Conservation (phyloP, 768 basidiomycete species). For the Pleurotus sapidus region DNA sequence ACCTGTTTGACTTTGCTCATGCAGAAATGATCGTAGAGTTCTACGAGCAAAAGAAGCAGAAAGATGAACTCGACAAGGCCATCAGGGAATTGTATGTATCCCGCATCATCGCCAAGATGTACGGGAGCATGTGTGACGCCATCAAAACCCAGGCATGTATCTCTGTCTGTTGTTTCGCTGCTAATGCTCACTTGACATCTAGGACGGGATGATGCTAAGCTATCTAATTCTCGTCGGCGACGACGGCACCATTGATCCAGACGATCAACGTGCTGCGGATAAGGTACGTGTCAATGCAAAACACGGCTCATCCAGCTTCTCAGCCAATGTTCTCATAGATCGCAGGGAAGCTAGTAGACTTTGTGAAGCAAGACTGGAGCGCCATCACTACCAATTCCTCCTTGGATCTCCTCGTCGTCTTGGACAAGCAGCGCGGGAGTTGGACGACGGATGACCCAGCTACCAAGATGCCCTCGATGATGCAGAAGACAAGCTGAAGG, state of each 20-base stretch:
- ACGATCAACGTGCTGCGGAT: conserved; percentile 8
- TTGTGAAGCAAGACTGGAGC: background rate
- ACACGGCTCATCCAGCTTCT: background rate
- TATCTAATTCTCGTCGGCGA: conserved; percentile 3
- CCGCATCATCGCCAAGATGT: conserved; percentile 8
- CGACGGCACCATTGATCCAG: conserved; percentile 4
- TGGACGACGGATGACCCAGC: background rate
- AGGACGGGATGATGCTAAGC: conserved; percentile 5
- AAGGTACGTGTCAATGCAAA: background rate
- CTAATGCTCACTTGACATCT: background rate
- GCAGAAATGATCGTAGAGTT: background rate
- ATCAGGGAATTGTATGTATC: conserved; percentile 3
- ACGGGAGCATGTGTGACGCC: conserved; percentile 1
- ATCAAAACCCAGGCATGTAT: background rate
- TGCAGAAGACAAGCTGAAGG: background rate
- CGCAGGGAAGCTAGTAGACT: conserved; percentile 1
- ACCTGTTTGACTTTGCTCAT: background rate
- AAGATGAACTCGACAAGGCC: background rate
- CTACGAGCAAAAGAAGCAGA: conserved; percentile 5
- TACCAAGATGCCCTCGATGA: background rate
- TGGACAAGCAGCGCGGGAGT: background rate
- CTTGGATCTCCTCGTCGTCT: background rate
- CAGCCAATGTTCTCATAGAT: background rate
- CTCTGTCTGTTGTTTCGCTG: too few relatives aligned
- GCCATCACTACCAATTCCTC: background rate